Base-by-base conservation (phyloP, 306 rosid species). In the Purshia tridentata region DNA sequence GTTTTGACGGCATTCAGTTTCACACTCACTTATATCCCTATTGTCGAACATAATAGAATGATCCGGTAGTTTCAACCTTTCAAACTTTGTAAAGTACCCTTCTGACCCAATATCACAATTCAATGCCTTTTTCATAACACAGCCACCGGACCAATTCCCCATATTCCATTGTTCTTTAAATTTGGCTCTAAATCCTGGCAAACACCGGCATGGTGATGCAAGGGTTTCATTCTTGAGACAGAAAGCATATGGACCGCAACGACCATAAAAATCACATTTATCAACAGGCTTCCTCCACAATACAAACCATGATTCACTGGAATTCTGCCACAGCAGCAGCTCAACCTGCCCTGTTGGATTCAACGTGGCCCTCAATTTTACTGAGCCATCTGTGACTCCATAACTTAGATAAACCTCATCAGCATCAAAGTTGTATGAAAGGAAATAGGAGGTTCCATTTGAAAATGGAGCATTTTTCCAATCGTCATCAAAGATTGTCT, bases 181-280 rank as follows among this genome's bases (percentile, higher is more conserved):
- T 74, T 76, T n/a, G 97, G 95, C 52, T 78, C 77, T 87, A 65
- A 16, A 53, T 4, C 44, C 52, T 12, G 7, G 20, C 65, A 50
- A 48, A 55, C 64, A 15, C 47, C 35, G 5, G 56, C 49, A 75
- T 12, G 37, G 41, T 67, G 73, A 11, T 22, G 63, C 40, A 4
- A 12, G 40, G 51, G 19, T 8, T 11, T 5, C 13, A 10, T 15
- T 8, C 13, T 15, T 9, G 8, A 6, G 11, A 9, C 72, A 67
- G 58, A 29, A 15, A 15, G 9, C 45, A 67, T 35, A 15, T 1
- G 73, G 49, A n/a, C 60, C 49, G 2, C 61, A 68, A 5, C 1
- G 35, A 37, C 48, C 39, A 68, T 68, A 51, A n/a, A 37, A 37
- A 52, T 68, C 61, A 11, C 49, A 37, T 55, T 68, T n/a, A 41